These are phyloP conservation scores for Anthoceros angustus DNA, from an alignment of 225 moss, liverwort and hornwort genomes.

Conservation along the genomic window DNA sequence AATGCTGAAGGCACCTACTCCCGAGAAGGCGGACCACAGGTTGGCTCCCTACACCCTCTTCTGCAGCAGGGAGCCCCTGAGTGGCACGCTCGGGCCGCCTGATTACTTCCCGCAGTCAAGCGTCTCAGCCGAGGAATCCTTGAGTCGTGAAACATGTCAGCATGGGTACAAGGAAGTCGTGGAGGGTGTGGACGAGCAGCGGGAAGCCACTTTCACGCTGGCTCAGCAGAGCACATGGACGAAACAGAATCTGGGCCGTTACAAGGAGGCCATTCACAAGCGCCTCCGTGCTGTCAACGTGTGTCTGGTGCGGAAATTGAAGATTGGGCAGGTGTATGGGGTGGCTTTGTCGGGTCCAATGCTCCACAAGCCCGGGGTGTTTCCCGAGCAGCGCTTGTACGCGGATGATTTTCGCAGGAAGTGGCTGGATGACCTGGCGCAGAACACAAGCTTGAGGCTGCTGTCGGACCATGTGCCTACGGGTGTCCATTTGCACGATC, in stretches of 20 bases:
- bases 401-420: conserved; percentile 88
- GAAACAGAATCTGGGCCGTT: conserved; percentile 57
- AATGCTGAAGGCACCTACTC: background rate
- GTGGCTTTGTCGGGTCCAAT: conserved; percentile 58
- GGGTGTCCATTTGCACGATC: conserved; percentile 58
- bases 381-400: conserved; percentile 65
- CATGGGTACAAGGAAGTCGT: conserved; percentile 87
- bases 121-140: conserved; percentile 87
- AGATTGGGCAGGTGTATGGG: conserved; percentile 96
- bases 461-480: conserved; percentile 87
- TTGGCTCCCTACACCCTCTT: background rate
- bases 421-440: conserved; percentile 94
- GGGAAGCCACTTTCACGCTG: conserved; percentile 46
- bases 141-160: conserved; percentile 63
- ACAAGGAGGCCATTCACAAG: conserved; percentile 89
- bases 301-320: conserved; percentile 9
- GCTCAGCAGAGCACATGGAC: conserved; percentile 27
- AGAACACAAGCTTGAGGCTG: conserved; percentile 74
- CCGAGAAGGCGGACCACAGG: background rate
- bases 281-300: conserved; percentile 66
- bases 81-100: conserved; percentile 66
- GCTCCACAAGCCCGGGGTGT: conserved; percentile 56
- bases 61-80: background rate
- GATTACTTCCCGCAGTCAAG: conserved; percentile 86
- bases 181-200: conserved; percentile 64